A percentile compares a stretch with the other conserved stretches of the same genome.
phyloP scores from a whole-genome alignment of 2,329 filamentous ascomycete genomes.

The Coniosporium tulheliwenetii region DNA sequence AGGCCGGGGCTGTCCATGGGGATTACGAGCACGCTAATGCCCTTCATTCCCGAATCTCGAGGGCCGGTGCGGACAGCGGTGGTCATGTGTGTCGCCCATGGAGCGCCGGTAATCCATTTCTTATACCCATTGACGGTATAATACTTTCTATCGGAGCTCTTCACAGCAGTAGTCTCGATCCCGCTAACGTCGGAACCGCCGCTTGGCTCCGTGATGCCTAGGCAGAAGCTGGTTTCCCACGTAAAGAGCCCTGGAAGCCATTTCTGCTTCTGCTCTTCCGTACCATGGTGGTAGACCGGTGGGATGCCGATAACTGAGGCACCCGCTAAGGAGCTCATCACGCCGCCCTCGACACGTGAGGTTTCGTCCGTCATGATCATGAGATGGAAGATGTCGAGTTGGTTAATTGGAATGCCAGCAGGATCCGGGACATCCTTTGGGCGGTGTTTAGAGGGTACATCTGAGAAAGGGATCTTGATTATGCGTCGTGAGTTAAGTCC shows the following conservation, averaged over 20 bases:
- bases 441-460: constrained; percentile 28
- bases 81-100: constrained; percentile 43
- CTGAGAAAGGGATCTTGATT: constrained; percentile 20
- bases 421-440: constrained; percentile 20
- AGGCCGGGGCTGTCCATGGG: constrained; percentile 35
- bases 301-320: constrained; percentile 48
- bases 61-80: constrained; percentile 20
- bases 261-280: constrained; percentile 37
- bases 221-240: constrained; percentile 44
- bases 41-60: constrained; percentile 26
- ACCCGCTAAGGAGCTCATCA: constrained; percentile 41
- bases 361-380: constrained; percentile 41
- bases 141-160: constrained; percentile 23
- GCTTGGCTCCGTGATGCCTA: constrained; percentile 50
- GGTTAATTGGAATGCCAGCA: constrained; percentile 18
- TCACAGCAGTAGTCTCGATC: constrained; percentile 42
- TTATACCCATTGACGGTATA: constrained; percentile 53
- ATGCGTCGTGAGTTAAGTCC: too few relatives aligned
- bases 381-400: constrained; percentile 22
- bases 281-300: constrained; percentile 48
- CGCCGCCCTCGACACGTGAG: constrained; percentile 39
- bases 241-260: constrained; percentile 45
- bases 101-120: constrained; percentile 52
- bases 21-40: constrained; percentile 44
- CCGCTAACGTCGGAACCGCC: constrained; percentile 49